Conservation (phyloP, 345 rosid species). For the Hibiscus syriacus region DNA sequence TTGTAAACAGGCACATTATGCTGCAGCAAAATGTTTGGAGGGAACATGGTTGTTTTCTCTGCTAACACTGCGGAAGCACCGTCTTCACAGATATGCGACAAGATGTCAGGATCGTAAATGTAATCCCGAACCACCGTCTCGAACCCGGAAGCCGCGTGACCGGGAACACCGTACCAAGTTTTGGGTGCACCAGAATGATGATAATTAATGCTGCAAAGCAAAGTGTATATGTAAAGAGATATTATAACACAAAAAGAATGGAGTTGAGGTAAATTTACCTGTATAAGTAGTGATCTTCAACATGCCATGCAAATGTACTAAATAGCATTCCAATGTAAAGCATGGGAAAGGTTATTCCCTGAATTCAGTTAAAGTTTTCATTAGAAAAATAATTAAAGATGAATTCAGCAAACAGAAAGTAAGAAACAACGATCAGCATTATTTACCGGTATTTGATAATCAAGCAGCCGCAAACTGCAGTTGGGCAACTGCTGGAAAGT, state of each 20-base stretch:
- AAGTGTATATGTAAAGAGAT: not conserved
- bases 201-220: conserved; percentile 44
- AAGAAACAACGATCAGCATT: not conserved
- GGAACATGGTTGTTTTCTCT: conserved; percentile 56
- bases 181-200: conserved; percentile 64
- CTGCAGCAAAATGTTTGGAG: conserved; percentile 45
- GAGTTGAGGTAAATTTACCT: conserved; percentile 26
- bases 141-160: conserved; percentile 37
- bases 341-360: conserved; percentile 69
- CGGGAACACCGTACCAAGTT: conserved; percentile 69
- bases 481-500: conserved; percentile 34
- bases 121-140: conserved; percentile 45
- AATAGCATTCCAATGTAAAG: conserved; percentile 65
- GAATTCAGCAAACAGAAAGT: not conserved
- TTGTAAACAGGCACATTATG: conserved; percentile 48
- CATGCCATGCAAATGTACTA: conserved; percentile 71
- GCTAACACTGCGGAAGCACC: conserved; percentile 43
- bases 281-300: conserved; percentile 61
- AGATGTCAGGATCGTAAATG: conserved; percentile 32
- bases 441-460: conserved; percentile 10
- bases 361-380: conserved; percentile 8
- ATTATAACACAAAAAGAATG: not conserved
- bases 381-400: not conserved
- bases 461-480: conserved; percentile 41
- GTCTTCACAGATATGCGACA: conserved; percentile 33